Evolutionary conservation across 2,329 filamentous ascomycete species (phyloP).

Genomic region (Diplodia corticola): DNA sequence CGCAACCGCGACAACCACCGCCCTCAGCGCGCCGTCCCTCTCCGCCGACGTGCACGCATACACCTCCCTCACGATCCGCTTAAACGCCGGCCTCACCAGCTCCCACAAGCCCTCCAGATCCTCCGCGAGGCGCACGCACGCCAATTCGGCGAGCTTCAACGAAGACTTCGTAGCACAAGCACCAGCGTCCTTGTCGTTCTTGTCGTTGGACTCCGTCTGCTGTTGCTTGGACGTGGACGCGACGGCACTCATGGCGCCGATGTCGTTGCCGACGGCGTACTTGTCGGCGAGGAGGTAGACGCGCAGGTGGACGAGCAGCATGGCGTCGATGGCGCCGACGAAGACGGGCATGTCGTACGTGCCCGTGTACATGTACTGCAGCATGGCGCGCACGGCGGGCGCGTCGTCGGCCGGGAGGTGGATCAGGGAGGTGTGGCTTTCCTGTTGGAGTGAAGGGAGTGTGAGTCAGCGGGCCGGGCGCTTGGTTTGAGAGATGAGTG

Average conservation of each 20-base stretch:
- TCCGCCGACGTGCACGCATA: not conserved
- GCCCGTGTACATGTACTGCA: conserved; percentile 23
- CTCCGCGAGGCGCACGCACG: not conserved
- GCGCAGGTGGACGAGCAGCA: not conserved
- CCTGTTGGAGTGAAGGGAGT: not conserved
- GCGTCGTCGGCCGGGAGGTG: not conserved
- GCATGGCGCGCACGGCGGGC: conserved; percentile 7
- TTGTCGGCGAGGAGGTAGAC: not conserved
- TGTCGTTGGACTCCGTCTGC: not conserved
- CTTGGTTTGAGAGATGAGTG: no score
- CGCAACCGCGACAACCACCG: not conserved
- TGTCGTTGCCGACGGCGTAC: not conserved
- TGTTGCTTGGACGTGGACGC: not conserved
- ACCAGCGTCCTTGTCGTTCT: not conserved
- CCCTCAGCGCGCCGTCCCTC: no score
- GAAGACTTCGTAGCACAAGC: no score
- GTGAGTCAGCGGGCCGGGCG: no score
- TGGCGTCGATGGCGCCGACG: not conserved
- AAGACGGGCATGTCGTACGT: not conserved
- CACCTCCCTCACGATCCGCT: not conserved
- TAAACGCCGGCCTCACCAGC: not conserved
- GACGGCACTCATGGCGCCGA: no score
- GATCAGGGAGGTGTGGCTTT: not conserved
- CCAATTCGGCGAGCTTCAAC: not conserved
- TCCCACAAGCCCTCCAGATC: not conserved